A percentile compares a stretch with the other conserved stretches of the same genome.
Evolutionary conservation across 148 eudicot genomes (phyloP).

Genomic region (Rhododendron ferrugineum): DNA sequence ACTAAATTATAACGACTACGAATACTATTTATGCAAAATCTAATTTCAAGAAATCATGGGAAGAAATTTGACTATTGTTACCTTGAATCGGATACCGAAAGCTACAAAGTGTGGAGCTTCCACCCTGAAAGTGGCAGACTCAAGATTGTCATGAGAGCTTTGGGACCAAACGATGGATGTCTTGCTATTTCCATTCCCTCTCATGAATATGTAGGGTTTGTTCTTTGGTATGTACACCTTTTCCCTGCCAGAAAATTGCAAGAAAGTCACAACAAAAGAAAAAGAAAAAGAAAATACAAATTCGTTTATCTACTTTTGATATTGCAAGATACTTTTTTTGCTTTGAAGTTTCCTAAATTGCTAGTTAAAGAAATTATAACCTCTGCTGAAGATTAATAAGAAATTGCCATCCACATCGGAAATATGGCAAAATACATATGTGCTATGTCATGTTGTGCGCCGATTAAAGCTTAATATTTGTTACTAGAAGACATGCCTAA

Average conservation of each 20-base stretch:
- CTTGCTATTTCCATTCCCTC: constrained; percentile 69
- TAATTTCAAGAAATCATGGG: background rate
- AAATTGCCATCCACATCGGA: no score
- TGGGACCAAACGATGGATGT: constrained; percentile 57
- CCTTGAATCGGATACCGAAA: constrained; percentile 84
- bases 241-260: constrained; percentile 40
- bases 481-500: no score
- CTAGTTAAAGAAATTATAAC: background rate
- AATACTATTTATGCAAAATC: background rate
- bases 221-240: constrained; percentile 57
- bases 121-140: constrained; percentile 73
- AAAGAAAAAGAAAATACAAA: background rate
- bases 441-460: no score
- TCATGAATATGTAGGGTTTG: constrained; percentile 67
- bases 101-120: constrained; percentile 71
- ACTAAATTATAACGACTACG: background rate
- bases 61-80: background rate
- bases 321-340: background rate
- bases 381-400: background rate
- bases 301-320: background rate
- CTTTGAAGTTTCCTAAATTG: background rate
- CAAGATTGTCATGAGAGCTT: constrained; percentile 43
- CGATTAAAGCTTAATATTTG: no score
- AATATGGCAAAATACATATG: no score
- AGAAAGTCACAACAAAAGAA: background rate